Percentiles rank a stretch among this genome's conserved stretches.
phyloP scores from a whole-genome alignment of 2,329 filamentous ascomycete species.

The Penicillium crustosum region DNA sequence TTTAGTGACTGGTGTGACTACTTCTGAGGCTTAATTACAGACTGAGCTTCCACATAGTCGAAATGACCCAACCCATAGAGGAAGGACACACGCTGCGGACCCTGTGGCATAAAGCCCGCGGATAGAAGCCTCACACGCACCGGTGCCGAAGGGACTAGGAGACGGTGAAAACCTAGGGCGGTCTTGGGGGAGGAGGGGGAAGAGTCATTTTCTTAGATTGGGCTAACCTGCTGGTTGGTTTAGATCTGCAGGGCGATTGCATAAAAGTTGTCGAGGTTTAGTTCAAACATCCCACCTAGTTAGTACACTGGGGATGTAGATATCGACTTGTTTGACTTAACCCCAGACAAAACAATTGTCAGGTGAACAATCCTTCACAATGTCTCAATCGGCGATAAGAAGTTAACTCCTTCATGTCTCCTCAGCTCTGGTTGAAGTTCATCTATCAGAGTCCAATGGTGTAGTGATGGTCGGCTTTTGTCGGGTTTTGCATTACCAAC shows the following conservation, averaged over 20 bases:
- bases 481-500: not conserved
- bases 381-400: not conserved
- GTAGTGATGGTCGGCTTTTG: not conserved
- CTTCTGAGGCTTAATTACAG: not conserved
- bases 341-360: not conserved
- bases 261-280: not conserved
- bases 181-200: not conserved
- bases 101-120: not conserved
- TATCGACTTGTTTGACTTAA: not conserved
- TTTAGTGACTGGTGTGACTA: not conserved
- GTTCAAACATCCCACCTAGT: not conserved
- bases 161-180: constrained; percentile 23
- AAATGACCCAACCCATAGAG: not conserved
- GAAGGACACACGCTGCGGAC: not conserved
- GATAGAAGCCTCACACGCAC: constrained; percentile 34
- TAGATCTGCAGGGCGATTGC: too few relatives aligned
- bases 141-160: constrained; percentile 30
- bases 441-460: too few relatives aligned
- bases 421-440: not conserved
- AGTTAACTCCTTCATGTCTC: not conserved
- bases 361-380: not conserved
- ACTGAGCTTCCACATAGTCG: not conserved
- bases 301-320: too few relatives aligned
- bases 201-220: not conserved
- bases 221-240: too few relatives aligned